Base-by-base conservation (phyloP, 2,329 filamentous ascomycete genomes). In the Bipolaris sorokiniana region DNA sequence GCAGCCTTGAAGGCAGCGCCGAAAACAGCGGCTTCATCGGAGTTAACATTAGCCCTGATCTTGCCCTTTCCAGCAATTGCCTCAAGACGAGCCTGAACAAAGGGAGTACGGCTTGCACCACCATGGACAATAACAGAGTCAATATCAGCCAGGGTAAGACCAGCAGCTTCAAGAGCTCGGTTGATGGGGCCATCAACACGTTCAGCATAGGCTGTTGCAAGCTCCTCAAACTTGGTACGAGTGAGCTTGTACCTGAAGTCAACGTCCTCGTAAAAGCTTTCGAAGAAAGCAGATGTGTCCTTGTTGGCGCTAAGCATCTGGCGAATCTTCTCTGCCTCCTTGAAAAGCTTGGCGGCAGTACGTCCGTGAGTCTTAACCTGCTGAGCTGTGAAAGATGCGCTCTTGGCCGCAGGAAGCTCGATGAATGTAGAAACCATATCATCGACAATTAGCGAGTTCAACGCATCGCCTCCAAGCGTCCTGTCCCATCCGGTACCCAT, bases 1-100 rank as follows among this genome's bases (percentile, higher is more conserved):
- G 95, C 95, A 48, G 91, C 95, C 73, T 93, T 91, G 83, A 99
- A 98, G 26, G 90, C 93, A 53, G 95, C 94, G 68, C 95, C 95
- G 76, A 98, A 96, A 9, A 96, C 95, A 48, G 95, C 95, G 22
- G 95, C 90, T 79, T 99, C 95, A 70, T 99, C 95, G 10, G 94
- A 90, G 79, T 99, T 99, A 73, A 99, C 95, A 69, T 96, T 99
- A 71, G 89, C 90, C 63, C 92, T 89, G 58, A 99, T 83, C 81
- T 96, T 97, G 49, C 90, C 87, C 7, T 87, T 78, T 36, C 91
- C 90, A 48, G 88, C 85, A 41, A 90, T 78, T 60, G 87, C 86
- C 78, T 97, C 92, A 15, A 99, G 86, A 68, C 90, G 85, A 78
- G 89, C 94, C 76, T 98, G 94, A 10, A 99, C 91, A 69, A 98